Evolutionary conservation across 805 yeast genomes (phyloP), one percentile per base, ranked within the genome.

Genomic region (Nakazawaea peltata): DNA sequence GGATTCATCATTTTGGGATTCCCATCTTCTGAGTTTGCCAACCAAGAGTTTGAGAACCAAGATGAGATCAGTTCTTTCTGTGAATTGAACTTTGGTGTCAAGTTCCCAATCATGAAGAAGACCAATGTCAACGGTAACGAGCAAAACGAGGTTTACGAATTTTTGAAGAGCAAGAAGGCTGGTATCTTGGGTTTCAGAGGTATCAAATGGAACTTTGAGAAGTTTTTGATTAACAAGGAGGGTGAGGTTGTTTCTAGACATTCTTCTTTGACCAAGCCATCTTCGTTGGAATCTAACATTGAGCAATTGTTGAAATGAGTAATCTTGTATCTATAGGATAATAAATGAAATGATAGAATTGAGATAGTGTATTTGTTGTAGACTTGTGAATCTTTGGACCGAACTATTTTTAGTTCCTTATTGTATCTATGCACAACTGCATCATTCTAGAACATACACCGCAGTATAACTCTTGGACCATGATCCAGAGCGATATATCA

Each of bases 21-120:
- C 70, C 97, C 97, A 22, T 84, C 95, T 59, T 83, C 85, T 61
- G 95, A 86, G 55, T 87, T 87, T 54, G 88, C 81, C 17, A 63
- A 72, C 47, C 81, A 92, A 65, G 84, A 88, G 59, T 80, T 92
- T 46, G 78, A 77, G 3, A 51, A 71, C 3, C 75, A 71, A 33
- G 71, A 76, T 38, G 87, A 82, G 49, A 84, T 85, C 44, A 77
- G 74, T 15, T 57, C 67, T 30, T 82, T 81, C 62, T 87, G 96
- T 59, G 59, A 72, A 29, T 52, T 77, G 49, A 87, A 85, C 65
- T 92, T 78, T 56, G 96, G 96, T 36, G 97, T 90, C 28, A 65
- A 81, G 13, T 90, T 92, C 79, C 96, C 96, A 21, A 71, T 90
- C 22, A 63, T 90, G 73, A 69, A 73, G 55, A 90, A 88, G 68